phyloP scores from a whole-genome alignment of 805 yeast species.

The Komagataella mondaviorum region DNA sequence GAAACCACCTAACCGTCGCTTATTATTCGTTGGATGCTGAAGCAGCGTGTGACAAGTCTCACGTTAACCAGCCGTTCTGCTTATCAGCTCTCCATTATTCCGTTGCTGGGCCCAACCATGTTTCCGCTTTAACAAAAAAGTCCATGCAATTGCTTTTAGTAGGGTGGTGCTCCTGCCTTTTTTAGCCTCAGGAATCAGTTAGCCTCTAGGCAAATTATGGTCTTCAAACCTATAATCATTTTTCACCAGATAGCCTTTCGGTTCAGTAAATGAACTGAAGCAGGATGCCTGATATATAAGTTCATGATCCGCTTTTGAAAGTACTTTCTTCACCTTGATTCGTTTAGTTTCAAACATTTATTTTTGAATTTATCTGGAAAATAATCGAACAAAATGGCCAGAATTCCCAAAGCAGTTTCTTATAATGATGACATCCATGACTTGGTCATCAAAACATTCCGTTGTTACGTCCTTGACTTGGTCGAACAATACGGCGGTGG shows the following conservation, averaged over 20 bases:
- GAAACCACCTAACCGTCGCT: background rate
- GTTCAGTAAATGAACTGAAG: background rate
- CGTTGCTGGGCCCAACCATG: background rate
- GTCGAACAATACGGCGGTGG: slow-evolving; percentile 22
- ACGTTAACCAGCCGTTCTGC: background rate
- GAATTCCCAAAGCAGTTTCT: slow-evolving; percentile 14
- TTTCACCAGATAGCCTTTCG: background rate
- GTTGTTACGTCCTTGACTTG: slow-evolving; percentile 19
- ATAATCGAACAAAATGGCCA: slow-evolving; percentile 9
- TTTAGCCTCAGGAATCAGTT: background rate
- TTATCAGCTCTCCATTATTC: background rate
- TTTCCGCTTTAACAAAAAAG: background rate
- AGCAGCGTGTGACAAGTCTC: background rate
- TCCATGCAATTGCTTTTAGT: no score
- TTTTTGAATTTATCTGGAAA: slow-evolving; percentile 1
- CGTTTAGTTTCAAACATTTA: background rate
- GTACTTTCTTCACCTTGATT: background rate
- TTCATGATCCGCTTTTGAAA: background rate
- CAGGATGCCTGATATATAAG: background rate
- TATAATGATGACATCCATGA: slow-evolving; percentile 15
- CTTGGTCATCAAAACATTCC: slow-evolving; percentile 16
- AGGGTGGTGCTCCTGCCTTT: background rate
- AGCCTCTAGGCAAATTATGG: background rate
- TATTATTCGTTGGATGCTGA: background rate
- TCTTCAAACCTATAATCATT: background rate